Conservation (phyloP, 805 yeast genomes). For the Zygoascus bituminiphila region DNA sequence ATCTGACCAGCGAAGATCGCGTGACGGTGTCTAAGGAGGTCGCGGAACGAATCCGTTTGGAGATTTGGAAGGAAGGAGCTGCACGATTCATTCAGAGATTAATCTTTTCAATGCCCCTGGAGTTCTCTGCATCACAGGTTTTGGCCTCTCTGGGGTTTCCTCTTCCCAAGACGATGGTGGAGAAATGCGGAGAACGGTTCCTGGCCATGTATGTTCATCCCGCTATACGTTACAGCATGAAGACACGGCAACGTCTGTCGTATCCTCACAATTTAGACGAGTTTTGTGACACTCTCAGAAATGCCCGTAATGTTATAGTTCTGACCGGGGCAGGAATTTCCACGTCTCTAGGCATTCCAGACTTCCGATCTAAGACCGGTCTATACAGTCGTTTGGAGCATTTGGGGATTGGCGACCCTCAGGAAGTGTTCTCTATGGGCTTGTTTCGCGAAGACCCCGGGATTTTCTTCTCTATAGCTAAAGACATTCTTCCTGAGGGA, state of each 20-base stretch:
- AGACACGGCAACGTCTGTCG: constrained; percentile 19
- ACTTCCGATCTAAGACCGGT: constrained; percentile 84
- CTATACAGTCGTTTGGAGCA: constrained; percentile 61
- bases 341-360: constrained; percentile 85
- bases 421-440: constrained; percentile 72
- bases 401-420: constrained; percentile 76
- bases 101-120: background rate
- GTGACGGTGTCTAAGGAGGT: constrained; percentile 32
- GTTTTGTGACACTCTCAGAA: constrained; percentile 44
- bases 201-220: constrained; percentile 7
- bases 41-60: constrained; percentile 41
- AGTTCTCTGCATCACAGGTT: constrained; percentile 48
- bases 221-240: constrained; percentile 23
- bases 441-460: constrained; percentile 69
- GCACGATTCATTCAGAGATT: constrained; percentile 40
- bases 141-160: constrained; percentile 58
- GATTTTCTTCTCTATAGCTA: constrained; percentile 80
- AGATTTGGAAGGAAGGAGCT: constrained; percentile 52
- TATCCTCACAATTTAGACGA: constrained; percentile 44
- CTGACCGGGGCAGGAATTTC: constrained; percentile 92
- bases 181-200: constrained; percentile 17
- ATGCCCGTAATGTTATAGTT: constrained; percentile 56
- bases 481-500: constrained; percentile 62
- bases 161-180: constrained; percentile 27
- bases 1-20: constrained; percentile 11